These are phyloP conservation scores for Pichia nanzhaoensis DNA, from an alignment of 805 yeast species.

Conservation along the genomic window DNA sequence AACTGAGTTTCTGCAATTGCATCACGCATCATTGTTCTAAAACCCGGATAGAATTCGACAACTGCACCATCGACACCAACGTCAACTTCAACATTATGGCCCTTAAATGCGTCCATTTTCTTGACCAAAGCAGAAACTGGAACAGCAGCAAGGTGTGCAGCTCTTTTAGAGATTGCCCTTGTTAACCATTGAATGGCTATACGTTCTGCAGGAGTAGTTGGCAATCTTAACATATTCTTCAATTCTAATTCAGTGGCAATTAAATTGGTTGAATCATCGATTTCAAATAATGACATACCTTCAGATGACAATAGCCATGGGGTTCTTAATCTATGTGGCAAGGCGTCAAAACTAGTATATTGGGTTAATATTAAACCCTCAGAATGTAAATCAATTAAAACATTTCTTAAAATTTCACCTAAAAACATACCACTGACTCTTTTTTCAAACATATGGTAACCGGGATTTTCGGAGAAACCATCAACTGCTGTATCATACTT, in stretches of 20 bases:
- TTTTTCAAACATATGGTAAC: slow-evolving; percentile 88
- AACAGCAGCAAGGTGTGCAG: slow-evolving; percentile 85
- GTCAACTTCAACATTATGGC: slow-evolving; percentile 67
- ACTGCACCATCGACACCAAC: slow-evolving; percentile 96
- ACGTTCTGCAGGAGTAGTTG: slow-evolving; percentile 69
- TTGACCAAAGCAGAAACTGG: slow-evolving; percentile 79
- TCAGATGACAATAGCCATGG: slow-evolving; percentile 79
- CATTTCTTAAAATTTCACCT: slow-evolving; percentile 80
- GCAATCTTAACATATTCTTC: slow-evolving; percentile 59
- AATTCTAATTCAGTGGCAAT: slow-evolving; percentile 63
- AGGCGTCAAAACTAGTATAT: slow-evolving; percentile 35
- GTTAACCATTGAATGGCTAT: slow-evolving; percentile 64
- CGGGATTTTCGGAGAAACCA: slow-evolving; percentile 67
- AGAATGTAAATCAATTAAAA: slow-evolving; percentile 60
- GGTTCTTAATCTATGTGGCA: slow-evolving; percentile 59
- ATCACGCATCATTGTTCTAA: slow-evolving; percentile 70
- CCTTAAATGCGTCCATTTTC: slow-evolving; percentile 61
- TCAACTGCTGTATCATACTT: slow-evolving; percentile 72
- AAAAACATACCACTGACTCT: slow-evolving; percentile 88
- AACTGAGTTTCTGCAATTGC: slow-evolving; percentile 66
- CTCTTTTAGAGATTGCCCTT: slow-evolving; percentile 74
- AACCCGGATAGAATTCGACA: slow-evolving; percentile 89
- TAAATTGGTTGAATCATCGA: slow-evolving; percentile 72
- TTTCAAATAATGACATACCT: slow-evolving; percentile 78
- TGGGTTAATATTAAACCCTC: slow-evolving; percentile 54